Evolutionary conservation across 306 rosid species (phyloP), one percentile per base, ranked within the genome.

Genomic region (Sicyos edulis): DNA sequence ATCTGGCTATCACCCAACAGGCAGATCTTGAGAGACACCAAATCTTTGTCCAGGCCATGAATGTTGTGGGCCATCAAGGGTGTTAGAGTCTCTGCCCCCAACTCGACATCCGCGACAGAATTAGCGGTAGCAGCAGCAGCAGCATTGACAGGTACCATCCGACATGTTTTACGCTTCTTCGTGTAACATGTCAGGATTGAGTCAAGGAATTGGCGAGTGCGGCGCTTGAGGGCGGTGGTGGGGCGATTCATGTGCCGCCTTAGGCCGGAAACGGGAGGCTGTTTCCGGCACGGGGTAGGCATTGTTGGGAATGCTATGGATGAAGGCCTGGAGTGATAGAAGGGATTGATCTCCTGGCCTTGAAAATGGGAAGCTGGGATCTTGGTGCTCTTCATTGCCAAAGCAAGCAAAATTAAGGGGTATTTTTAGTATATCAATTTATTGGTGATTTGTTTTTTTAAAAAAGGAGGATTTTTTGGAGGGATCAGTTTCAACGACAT

Each of bases 11-110:
- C 97, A 21, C 98, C 98, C 82, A 93, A 77, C 34, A 93, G 86
- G 79, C 84, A 86, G 71, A 93, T 90, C 91, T 93, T 93, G 74
- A 93, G 75, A 37, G 92, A 67, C 72, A 93, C 97, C 82, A 93
- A 82, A 84, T 93, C 96, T 13, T 85, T 79, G 34, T 91, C 96
- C 40, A 56, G 58, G 6, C 83, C 89, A 65, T 76, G 76, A 50
- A n/a, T n/a, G n/a, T 73, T 57, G n/a, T 73, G 83, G 61, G 70
- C 69, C 66, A 37, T 37, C 42, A 40, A 5, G 0, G 80, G 61
- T 4, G 59, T 22, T 10, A 62, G 47, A 60, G 42, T 61, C 72
- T 37, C 77, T 21, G 50, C 20, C 17, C 11, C 71, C n/a, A 17
- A 54, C 51, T 26, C 55, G 53, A 11, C 4, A 34, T 64, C 0